Evolutionary conservation across 108 stramenopile species (phyloP), one percentile per base, ranked within the genome.

Genomic region (Skeletonema tropicum): DNA sequence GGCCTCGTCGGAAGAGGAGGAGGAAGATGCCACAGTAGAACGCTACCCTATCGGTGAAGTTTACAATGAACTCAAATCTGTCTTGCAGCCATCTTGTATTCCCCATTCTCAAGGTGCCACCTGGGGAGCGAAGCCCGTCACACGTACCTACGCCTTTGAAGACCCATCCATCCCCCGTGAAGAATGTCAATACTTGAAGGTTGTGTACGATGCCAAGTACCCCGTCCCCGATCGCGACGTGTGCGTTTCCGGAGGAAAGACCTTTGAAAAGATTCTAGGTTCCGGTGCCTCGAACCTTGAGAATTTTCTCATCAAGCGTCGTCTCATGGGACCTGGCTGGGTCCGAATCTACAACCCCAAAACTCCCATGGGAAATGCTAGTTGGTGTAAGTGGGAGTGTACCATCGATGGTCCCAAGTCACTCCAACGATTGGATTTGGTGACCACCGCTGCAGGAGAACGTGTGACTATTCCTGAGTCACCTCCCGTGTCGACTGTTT

Each of bases 251-350:
- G 97, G 97, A 10, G 98, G 97, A 11, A 67, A 91, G 45, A 76
- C 86, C 71, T 92, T 97, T 73, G 77, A 86, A 63, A 88, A 89
- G 66, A 96, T 99, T 74, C 86, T 99, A 59, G 97, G 97, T 30
- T 92, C 88, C 6, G 73, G 82, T 57, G 92, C 95, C 6, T 80
- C 94, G 13, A 86, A 85, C 19, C 83, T 98, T 25, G 99, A 99
- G 85, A 92, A 87, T 42, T 98, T 99, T 79, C 72, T 99, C 39
- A 60, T 99, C 61, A 97, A 98, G 73, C 93, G 99, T 30, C 85
- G 92, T 68, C 88, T 99, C 36, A 97, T 93, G 97, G 99, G 99
- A 38, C 99, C 99, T 7, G 94, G 97, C 64, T 99, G 99, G 99
- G 66, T 99, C 52, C 90, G 94, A 25, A 86, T 99, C 63, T 80